These are phyloP conservation scores for Acacia crassicarpa DNA, from an alignment of 306 rosid genomes.

Conservation along the genomic window DNA sequence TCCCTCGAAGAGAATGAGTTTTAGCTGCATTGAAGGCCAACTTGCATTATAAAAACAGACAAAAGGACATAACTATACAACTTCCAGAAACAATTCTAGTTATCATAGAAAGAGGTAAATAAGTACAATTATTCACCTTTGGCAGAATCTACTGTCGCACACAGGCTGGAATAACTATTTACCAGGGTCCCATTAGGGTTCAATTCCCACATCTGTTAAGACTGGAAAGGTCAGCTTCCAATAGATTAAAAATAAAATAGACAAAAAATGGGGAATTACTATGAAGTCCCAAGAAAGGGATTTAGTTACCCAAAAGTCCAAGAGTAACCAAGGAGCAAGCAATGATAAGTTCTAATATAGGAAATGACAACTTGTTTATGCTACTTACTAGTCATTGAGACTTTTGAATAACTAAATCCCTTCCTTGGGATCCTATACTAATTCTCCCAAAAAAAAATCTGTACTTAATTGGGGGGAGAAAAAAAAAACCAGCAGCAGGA, in stretches of 20 bases:
- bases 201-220: constrained; percentile 80
- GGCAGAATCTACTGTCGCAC: constrained; percentile 59
- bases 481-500: neutral
- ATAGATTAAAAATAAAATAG: constrained; percentile 15
- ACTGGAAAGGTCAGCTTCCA: constrained; percentile 35
- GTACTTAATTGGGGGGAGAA: neutral
- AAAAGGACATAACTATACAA: constrained; percentile 11
- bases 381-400: too few species aligned
- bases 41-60: constrained; percentile 29
- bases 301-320: too few species aligned
- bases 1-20: constrained; percentile 40
- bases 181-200: constrained; percentile 71
- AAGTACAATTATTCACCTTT: constrained; percentile 47
- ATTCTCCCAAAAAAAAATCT: neutral
- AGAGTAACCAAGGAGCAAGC: too few species aligned
- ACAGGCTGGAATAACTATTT: constrained; percentile 76
- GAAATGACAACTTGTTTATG: too few species aligned
- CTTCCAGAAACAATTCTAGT: neutral
- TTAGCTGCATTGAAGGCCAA: constrained; percentile 52
- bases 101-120: neutral
- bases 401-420: too few species aligned
- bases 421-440: too few species aligned
- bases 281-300: too few species aligned
- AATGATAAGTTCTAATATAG: too few species aligned
- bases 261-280: neutral